These are phyloP conservation scores for Vitis hybrid DNA, from an alignment of 177 flowering plant genomes.

Conservation along the genomic window DNA sequence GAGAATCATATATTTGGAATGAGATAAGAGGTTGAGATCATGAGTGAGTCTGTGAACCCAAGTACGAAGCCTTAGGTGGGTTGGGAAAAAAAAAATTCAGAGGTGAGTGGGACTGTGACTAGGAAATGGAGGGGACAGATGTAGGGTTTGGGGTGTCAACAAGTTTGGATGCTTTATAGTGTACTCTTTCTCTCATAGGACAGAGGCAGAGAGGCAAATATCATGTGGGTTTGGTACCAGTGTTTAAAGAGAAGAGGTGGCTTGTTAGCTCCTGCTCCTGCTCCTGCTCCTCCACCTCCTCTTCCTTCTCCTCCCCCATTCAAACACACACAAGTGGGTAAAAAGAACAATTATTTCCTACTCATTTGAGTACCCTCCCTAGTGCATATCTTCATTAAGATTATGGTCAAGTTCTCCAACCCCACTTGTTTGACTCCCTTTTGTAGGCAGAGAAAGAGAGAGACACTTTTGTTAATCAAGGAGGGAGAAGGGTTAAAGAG, in stretches of 20 bases:
- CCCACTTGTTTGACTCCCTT: slow-evolving; percentile 18
- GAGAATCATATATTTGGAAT: neutral
- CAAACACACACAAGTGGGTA: slow-evolving; percentile 12
- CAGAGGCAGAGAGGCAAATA: slow-evolving; percentile 2
- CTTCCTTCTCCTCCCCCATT: neutral
- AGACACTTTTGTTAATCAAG: slow-evolving; percentile 2
- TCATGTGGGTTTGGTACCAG: slow-evolving; percentile 11
- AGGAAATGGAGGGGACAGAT: neutral
- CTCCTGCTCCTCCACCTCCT: too few relatives aligned
- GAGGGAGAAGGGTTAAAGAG: neutral
- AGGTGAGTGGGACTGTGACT: neutral
- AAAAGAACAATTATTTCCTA: slow-evolving; percentile 30
- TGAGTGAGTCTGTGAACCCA: neutral
- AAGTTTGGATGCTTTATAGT: slow-evolving; percentile 18
- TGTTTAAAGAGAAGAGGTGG: neutral
- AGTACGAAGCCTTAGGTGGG: neutral
- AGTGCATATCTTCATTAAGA: slow-evolving; percentile 18
- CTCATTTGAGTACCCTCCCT: slow-evolving; percentile 21
- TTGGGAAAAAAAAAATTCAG: neutral
- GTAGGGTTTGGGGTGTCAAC: slow-evolving; percentile 14
- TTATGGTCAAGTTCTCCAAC: slow-evolving; percentile 19
- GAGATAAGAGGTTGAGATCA: neutral
- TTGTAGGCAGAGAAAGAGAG: neutral
- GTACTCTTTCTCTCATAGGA: slow-evolving; percentile 5
- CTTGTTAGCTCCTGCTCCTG: too few relatives aligned